Evolutionary conservation across 2,329 filamentous ascomycete species (phyloP), one percentile per base, ranked within the genome.

Genomic region (Phialophora tarda): DNA sequence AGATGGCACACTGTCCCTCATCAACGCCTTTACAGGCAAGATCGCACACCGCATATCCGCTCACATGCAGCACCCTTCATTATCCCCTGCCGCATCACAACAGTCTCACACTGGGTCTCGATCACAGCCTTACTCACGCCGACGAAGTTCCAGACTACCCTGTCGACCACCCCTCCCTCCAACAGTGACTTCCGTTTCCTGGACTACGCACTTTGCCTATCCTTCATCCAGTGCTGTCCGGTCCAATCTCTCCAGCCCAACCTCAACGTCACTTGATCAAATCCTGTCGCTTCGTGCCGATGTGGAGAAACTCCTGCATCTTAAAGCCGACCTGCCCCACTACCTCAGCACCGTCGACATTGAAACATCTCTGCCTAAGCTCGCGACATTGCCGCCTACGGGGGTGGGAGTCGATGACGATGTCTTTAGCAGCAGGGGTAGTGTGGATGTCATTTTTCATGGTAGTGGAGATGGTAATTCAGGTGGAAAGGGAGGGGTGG

Each of bases 21-120:
- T 94, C 76, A 91, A 90, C 67, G 80, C 92, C 24, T 92, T 95
- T 76, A 93, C 88, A 72, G 91, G 88, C 77, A 96, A 94, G 78
- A 86, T 90, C 12, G 88, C 93, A 23, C 90, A 95, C 76, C 72
- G 71, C n/a, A 67, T 75, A 48, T 62, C 56, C 41, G 62, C 73
- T 14, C 24, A 12, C 11, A 47, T 26, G 26, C 55, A 41, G 24
- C 34, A 59, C 7, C 10, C 53, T 12, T 3, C 56, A 17, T 17
- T 44, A 4, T 30, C 48, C 8, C 26, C 62, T 7, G 26, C 32
- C 4, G 55, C 58, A 11, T 55, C 54, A 24, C 30, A 54, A 17
- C 23, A 32, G 24, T 34, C 34, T 30, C 23, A 32, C 34, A 24
- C 34, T 47, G 4, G 30, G 30, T 28, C 3, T 23, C 41, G 4